Percentiles rank a stretch among this genome's conserved stretches.
These are phyloP conservation scores for Fusarium verticillioides DNA, from an alignment of 2,329 filamentous ascomycete genomes.

Conservation along the genomic window DNA sequence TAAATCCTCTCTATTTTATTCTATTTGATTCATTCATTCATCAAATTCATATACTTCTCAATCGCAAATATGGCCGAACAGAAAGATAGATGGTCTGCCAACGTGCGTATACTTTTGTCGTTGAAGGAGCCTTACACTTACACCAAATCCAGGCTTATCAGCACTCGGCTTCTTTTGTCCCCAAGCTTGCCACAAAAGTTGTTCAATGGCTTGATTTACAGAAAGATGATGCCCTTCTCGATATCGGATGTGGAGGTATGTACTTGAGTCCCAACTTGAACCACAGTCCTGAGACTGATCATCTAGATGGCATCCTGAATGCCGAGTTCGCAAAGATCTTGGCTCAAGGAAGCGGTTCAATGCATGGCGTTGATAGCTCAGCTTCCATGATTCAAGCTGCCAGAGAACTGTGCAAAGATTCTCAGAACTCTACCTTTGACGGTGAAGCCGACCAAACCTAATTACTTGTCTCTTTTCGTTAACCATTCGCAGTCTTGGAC, in stretches of 20 bases:
- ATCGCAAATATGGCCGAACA: conserved; percentile 35
- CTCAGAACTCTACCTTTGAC: conserved; percentile 57
- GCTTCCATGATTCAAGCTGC: conserved; percentile 68
- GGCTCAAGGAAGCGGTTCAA: conserved; percentile 56
- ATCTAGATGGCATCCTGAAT: conserved; percentile 67
- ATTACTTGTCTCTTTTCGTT: background rate
- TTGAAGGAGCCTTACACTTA: conserved; percentile 23
- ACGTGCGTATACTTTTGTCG: conserved; percentile 32
- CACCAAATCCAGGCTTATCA: conserved; percentile 63
- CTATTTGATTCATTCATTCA: background rate
- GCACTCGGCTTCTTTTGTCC: conserved; percentile 71
- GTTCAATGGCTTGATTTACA: conserved; percentile 68
- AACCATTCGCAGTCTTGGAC: conserved; percentile 56
- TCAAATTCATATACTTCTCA: background rate
- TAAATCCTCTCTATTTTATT: background rate
- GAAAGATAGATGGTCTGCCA: conserved; percentile 46
- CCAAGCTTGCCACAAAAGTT: conserved; percentile 69
- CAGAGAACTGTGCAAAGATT: conserved; percentile 52
- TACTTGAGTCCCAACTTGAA: background rate
- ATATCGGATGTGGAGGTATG: conserved; percentile 72
- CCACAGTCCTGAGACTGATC: conserved; percentile 5
- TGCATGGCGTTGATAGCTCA: conserved; percentile 70
- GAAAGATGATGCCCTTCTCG: conserved; percentile 67
- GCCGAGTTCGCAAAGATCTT: conserved; percentile 62
- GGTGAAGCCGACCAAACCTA: conserved; percentile 43